Conservation (phyloP, 2,329 filamentous ascomycete genomes). For the Venturia carpophila region DNA sequence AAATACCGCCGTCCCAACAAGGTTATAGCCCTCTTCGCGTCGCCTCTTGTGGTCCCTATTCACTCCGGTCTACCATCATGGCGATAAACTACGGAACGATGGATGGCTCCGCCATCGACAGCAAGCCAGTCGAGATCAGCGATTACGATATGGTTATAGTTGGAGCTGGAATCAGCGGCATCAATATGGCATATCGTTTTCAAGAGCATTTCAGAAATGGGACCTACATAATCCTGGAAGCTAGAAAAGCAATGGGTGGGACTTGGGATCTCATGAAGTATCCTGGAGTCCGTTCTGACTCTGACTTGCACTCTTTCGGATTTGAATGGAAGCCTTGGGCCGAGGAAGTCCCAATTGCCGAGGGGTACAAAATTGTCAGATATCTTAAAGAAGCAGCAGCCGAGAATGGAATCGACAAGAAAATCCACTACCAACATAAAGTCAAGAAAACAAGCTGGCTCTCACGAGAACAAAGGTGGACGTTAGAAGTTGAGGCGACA, state of each 20-base stretch:
- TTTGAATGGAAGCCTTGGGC: conserved; percentile 66
- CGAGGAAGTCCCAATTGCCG: conserved; percentile 39
- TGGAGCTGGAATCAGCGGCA: conserved; percentile 66
- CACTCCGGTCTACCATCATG: not conserved
- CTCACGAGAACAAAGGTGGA: conserved; percentile 43
- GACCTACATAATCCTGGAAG: conserved; percentile 62
- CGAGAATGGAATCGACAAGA: conserved; percentile 39
- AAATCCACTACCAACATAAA: conserved; percentile 39
- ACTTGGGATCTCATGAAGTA: conserved; percentile 68
- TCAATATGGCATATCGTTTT: conserved; percentile 64
- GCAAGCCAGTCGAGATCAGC: conserved; percentile 7
- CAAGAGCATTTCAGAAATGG: conserved; percentile 49
- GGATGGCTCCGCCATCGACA: not conserved
- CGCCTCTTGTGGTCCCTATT: not conserved
- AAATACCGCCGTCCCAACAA: not conserved
- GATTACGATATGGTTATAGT: conserved; percentile 50
- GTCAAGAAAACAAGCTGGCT: conserved; percentile 37
- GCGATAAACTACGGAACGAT: conserved; percentile 1
- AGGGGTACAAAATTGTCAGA: conserved; percentile 36
- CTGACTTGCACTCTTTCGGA: conserved; percentile 44
- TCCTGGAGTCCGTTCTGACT: conserved; percentile 55
- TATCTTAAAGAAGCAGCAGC: conserved; percentile 39
- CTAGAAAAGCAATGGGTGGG: conserved; percentile 57
- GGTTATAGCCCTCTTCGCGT: not conserved
- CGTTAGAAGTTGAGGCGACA: conserved; percentile 30